phyloP scores from a whole-genome alignment of 2,329 filamentous ascomycete species.

The Fusarium illudens region DNA sequence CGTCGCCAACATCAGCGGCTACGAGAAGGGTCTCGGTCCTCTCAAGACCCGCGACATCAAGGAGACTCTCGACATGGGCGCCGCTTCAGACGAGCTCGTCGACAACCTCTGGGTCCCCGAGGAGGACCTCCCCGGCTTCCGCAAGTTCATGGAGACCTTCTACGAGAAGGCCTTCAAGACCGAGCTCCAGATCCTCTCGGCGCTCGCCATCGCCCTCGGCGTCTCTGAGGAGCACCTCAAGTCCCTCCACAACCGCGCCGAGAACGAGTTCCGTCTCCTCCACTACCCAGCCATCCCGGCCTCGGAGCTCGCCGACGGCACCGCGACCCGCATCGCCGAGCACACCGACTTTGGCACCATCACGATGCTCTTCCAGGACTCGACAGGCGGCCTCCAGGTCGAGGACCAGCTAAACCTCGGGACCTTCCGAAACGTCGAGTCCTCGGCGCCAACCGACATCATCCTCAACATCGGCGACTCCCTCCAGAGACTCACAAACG shows the following conservation, averaged over 20 bases:
- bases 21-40: constrained; percentile 57
- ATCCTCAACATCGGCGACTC: constrained; percentile 53
- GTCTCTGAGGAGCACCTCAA: constrained; percentile 76
- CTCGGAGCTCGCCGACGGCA: constrained; percentile 40
- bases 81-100: constrained; percentile 42
- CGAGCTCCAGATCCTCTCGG: constrained; percentile 77
- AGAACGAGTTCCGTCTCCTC: constrained; percentile 68
- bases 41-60: constrained; percentile 60
- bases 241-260: constrained; percentile 60
- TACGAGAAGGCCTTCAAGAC: constrained; percentile 74
- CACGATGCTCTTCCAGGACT: constrained; percentile 46
- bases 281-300: constrained; percentile 57
- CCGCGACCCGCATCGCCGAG: constrained; percentile 42
- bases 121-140: constrained; percentile 35
- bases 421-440: constrained; percentile 38
- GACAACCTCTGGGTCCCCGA: constrained; percentile 44
- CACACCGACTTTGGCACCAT: constrained; percentile 48
- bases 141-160: constrained; percentile 60
- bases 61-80: constrained; percentile 53
- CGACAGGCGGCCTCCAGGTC: constrained; percentile 41
- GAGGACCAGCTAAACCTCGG: constrained; percentile 41
- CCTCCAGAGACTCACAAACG: constrained; percentile 51
- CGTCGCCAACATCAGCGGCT: constrained; percentile 46
- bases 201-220: constrained; percentile 77
- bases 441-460: constrained; percentile 41